Base-by-base conservation (phyloP, 2,329 filamentous ascomycete species). In the Drechslera avenae region DNA sequence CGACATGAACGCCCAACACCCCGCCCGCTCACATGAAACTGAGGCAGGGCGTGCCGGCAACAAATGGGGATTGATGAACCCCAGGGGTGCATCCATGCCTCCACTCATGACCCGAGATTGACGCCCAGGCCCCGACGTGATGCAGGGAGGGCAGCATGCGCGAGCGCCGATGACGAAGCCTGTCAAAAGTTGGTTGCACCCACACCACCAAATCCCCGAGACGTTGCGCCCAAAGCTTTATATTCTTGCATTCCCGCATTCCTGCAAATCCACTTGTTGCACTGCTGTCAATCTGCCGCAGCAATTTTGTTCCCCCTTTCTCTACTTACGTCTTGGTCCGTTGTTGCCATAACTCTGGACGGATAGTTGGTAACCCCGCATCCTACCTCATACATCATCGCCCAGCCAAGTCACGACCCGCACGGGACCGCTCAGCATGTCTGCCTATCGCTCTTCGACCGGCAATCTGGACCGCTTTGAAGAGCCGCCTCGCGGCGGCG, bases 381-480 rank as follows among this genome's bases (percentile, higher is more conserved):
- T 50, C 52, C 49, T 26, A 43, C 33, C 45, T 45, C 48, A 47
- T 45, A 53, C 55, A 58, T 55, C 57, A 52, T 39, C 48, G 44
- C 18, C 18, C 37, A 16, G 37, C 39, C 32, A 34, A 32, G n/a
- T n/a, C 44, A 41, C 35, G 33, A 41, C 30, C 50, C 51, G 16
- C 33, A 18, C 40, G 19, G 42, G 36, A 43, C 26, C 41, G 14
- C 26, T 26, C 55, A 63, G 48, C 56, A 73, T 72, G 68, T 54
- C 52, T 10, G 48, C 31, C 28, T 73, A 71, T 57, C 67, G 72
- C 46, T 69, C 71, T 46, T 77, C 75, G n/a, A 73, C 73, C 16
- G 76, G 75, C 55, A 72, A 75, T 49, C 69, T 79, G 39, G 73
- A 73, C 35, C 73, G 72, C 57, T 73, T 69, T 54, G 77, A 79